Evolutionary conservation across 2,329 filamentous ascomycete species (phyloP).

Genomic region (Alternaria triticina): DNA sequence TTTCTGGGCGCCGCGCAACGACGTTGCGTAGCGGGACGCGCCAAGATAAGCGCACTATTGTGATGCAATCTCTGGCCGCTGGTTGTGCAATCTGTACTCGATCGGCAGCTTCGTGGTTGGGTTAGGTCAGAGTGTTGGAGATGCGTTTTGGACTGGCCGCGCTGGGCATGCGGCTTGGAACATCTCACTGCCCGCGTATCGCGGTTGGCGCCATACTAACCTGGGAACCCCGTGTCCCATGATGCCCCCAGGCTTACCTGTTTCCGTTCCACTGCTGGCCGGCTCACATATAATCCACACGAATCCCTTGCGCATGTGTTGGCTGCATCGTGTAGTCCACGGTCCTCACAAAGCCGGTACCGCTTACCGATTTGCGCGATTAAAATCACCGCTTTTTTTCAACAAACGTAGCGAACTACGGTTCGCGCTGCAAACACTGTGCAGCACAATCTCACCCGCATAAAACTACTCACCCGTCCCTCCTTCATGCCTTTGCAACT

Average conservation of each 20-base stretch:
- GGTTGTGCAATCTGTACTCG: slow-evolving; percentile 4
- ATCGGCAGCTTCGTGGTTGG: slow-evolving; percentile 8
- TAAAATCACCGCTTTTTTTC: slow-evolving; percentile 6
- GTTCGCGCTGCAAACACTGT: slow-evolving; percentile 9
- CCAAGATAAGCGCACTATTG: slow-evolving; percentile 9
- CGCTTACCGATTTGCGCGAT: slow-evolving; percentile 3
- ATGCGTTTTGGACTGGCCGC: slow-evolving; percentile 9
- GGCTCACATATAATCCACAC: slow-evolving; percentile 2
- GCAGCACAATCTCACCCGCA: slow-evolving; percentile 1
- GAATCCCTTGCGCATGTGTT: background rate
- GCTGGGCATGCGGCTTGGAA: slow-evolving; percentile 16
- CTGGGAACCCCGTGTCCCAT: background rate
- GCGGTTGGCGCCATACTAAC: slow-evolving; percentile 7
- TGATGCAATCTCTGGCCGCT: slow-evolving; percentile 4
- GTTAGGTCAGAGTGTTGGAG: slow-evolving; percentile 2
- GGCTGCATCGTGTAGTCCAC: slow-evolving; percentile 1
- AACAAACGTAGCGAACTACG: slow-evolving; percentile 5
- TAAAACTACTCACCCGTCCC: background rate
- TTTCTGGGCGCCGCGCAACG: slow-evolving; percentile 16
- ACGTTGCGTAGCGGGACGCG: slow-evolving; percentile 7
- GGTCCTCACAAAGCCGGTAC: slow-evolving; percentile 13
- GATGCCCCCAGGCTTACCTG: background rate
- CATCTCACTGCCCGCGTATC: slow-evolving; percentile 9
- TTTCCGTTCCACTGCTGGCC: background rate
- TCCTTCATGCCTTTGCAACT: background rate